Evolutionary conservation across 2,329 filamentous ascomycete species (phyloP), one percentile per base, ranked within the genome.

Genomic region (Penicillium sp.): DNA sequence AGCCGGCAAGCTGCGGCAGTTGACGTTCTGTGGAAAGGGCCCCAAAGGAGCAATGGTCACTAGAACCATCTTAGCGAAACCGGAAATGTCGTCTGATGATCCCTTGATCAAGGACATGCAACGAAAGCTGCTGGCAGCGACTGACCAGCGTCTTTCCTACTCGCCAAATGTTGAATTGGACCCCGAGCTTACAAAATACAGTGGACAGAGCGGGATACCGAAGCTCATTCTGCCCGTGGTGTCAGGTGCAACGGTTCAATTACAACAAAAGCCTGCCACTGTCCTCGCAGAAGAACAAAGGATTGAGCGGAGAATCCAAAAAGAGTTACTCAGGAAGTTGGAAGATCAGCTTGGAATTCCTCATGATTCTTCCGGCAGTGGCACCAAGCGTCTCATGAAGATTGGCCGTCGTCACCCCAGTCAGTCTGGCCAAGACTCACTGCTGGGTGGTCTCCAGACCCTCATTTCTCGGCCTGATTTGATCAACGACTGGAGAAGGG

Each of bases 21-120:
- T 79, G 39, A 73, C 66, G 1, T 82, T 81, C 57, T 70, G 69
- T 12, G 79, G 78, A 53, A 70, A 66, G 49, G 70, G 73, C 13
- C 66, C 61, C 28, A 73, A 73, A 47, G 77, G 76, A 1, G 57
- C 71, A 4, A 72, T 73, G 56, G 67, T 76, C 13, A 75, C 69
- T n/a, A 77, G 73, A 46, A 70, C 66, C 4, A 72, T 84, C 12
- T 56, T 82, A 27, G 70, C 71, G 9, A 69, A 73, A 42, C 68
- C 74, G 18, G 66, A 75, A 2, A 65, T 81, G 32, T 61, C 68
- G 5, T 62, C 74, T 5, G 66, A 68, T 9, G 71, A 75, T 39
- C 66, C 70, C 2, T 51, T 70, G n/a, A 71, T 82, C 12, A 69
- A 70, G 42, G 63, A 71, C 2, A 61, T 81, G 56, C 74, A 77